Evolutionary conservation across 2,329 filamentous ascomycete genomes (phyloP).

Genomic region (Hypoxylon sp.): DNA sequence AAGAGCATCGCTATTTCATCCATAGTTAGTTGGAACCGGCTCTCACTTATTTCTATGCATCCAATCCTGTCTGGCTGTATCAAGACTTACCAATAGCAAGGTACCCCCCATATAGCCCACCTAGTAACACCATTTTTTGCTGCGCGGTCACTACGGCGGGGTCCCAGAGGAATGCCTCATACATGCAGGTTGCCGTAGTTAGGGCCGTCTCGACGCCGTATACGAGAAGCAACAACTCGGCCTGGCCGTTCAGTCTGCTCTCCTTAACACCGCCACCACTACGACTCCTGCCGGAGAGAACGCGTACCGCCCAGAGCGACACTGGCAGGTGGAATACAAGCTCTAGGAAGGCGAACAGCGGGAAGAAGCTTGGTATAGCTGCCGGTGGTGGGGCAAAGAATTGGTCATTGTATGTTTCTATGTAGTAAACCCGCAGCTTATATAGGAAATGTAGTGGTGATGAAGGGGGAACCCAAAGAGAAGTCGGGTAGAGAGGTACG

Average conservation of each 20-base stretch:
- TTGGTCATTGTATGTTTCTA: constrained; percentile 66
- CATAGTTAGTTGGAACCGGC: constrained; percentile 12
- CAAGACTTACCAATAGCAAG: constrained; percentile 65
- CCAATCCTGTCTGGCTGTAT: constrained; percentile 32
- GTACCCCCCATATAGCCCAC: constrained; percentile 68
- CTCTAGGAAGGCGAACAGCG: constrained; percentile 66
- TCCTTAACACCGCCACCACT: background rate
- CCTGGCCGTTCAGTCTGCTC: constrained; percentile 54
- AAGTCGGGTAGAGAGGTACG: constrained; percentile 66
- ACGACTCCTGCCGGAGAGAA: constrained; percentile 53
- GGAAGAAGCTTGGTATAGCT: constrained; percentile 64
- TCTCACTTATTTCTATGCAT: background rate
- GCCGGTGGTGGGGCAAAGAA: constrained; percentile 61
- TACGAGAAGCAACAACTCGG: constrained; percentile 67
- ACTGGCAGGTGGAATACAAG: constrained; percentile 66
- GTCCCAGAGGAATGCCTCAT: constrained; percentile 66
- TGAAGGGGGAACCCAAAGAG: constrained; percentile 60
- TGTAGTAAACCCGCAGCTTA: constrained; percentile 63
- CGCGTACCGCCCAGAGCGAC: constrained; percentile 63
- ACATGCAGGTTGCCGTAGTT: constrained; percentile 67
- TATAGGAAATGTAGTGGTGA: constrained; percentile 66
- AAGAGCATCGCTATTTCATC: constrained; percentile 62
- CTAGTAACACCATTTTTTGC: constrained; percentile 64
- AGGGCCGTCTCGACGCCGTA: constrained; percentile 68
- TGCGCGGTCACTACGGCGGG: constrained; percentile 60